Base-by-base conservation (phyloP, 495 filamentous ascomycete genomes). In the Aspergillus ellipticus region DNA sequence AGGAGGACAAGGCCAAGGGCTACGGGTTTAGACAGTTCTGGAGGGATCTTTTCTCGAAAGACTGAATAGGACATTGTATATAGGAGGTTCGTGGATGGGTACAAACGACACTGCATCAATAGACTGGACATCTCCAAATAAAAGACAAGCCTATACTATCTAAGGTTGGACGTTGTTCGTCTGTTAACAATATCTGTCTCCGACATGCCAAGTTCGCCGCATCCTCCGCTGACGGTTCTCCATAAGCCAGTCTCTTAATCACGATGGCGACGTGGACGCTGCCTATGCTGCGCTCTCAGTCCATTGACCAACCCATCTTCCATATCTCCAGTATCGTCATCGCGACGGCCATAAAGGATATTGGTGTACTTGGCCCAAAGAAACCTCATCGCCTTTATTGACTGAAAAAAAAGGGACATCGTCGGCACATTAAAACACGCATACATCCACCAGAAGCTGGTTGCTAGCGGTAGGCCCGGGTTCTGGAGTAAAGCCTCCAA, bases 21-120 rank as follows among this genome's bases (percentile, higher is more conserved):
- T 97, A 97, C 75, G 93, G 93, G 31, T 85, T 96, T 55, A 87
- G 80, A 65, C 83, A 97, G 64, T 85, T 96, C 61, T 96, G 90
- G 91, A 79, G 79, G 62, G 93, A 96, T 76, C 63, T 95, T 24
- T 96, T 85, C 65, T 74, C 77, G 31, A 72, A 28, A 74, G 57
- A 64, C 57, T 43, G 55, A 60, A 16, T 60, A 52, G 39, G 16
- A 7, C 13, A 15, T 10, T 16, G 3, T 53, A 41, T 51, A 46
- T 54, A 28, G 9, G 1, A 52, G 35, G n/a, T n/a, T n/a, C n/a
- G 10, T 26, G 11, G 41, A 42, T 42, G 50, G 9, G 42, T 52
- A 52, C 17, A 24, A 33, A 47, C 43, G 21, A 45, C 22, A n/a
- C 15, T 17, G 6, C 35, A 9, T 33, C 9, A 33, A 33, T 33